phyloP scores from a whole-genome alignment of 1,139 yeast genomes.

The Lodderomyces margitis region DNA sequence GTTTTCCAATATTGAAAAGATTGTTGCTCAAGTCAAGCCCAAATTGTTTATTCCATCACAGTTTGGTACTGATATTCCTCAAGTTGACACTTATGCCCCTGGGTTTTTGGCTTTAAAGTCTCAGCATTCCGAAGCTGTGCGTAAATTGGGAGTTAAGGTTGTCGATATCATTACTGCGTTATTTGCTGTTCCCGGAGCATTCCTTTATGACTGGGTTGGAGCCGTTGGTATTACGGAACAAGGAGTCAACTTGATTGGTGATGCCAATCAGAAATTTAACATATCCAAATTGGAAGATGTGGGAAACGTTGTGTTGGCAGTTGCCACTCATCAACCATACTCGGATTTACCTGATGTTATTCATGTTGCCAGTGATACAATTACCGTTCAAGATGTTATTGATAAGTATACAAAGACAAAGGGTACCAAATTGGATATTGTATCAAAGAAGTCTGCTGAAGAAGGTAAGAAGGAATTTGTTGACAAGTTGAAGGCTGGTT shows the following conservation, averaged over 20 bases:
- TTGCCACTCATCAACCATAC: slow-evolving; percentile 33
- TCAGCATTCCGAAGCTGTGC: slow-evolving; percentile 37
- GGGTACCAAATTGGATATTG: slow-evolving; percentile 31
- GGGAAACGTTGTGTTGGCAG: slow-evolving; percentile 44
- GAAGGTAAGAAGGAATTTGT: slow-evolving; percentile 31
- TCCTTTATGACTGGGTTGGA: slow-evolving; percentile 33
- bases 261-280: slow-evolving; percentile 30
- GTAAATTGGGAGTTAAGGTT: slow-evolving; percentile 40
- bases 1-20: slow-evolving; percentile 26
- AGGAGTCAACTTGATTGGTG: slow-evolving; percentile 44
- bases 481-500: slow-evolving; percentile 28
- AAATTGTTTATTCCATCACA: slow-evolving; percentile 62
- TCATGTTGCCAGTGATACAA: slow-evolving; percentile 41
- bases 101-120: slow-evolving; percentile 38
- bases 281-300: slow-evolving; percentile 43
- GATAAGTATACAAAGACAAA: slow-evolving; percentile 41
- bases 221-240: slow-evolving; percentile 36
- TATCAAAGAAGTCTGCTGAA: slow-evolving; percentile 19
- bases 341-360: slow-evolving; percentile 44
- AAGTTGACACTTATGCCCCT: slow-evolving; percentile 24
- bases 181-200: slow-evolving; percentile 43
- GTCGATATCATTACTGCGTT: slow-evolving; percentile 46
- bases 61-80: slow-evolving; percentile 47
- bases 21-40: slow-evolving; percentile 43
- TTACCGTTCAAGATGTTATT: slow-evolving; percentile 39